Evolutionary conservation across 345 rosid species (phyloP).

Genomic region (Eucalyptus camaldulensis): DNA sequence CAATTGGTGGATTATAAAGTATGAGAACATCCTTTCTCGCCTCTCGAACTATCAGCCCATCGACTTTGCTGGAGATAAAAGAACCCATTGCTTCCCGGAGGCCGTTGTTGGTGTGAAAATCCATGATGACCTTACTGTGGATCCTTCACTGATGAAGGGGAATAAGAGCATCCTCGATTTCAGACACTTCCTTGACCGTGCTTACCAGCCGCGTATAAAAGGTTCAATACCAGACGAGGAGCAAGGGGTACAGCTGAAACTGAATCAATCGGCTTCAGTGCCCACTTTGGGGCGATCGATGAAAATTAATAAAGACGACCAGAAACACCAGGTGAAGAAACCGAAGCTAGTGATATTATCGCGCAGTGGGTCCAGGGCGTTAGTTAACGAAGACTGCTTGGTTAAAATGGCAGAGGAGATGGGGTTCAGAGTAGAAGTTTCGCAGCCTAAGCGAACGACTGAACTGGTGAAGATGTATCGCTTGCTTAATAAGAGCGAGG

Average conservation of each 20-base stretch:
- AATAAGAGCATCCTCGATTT: conserved; percentile 46
- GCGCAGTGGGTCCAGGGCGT: conserved; percentile 53
- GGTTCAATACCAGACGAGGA: conserved; percentile 32
- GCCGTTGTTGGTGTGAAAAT: conserved; percentile 68
- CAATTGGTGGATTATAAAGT: conserved; percentile 76
- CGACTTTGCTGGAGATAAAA: conserved; percentile 46
- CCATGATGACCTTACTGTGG: conserved; percentile 59
- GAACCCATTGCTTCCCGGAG: conserved; percentile 75
- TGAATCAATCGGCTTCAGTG: background rate
- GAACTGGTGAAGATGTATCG: conserved; percentile 59
- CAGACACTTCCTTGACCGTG: conserved; percentile 41
- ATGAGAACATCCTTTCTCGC: conserved; percentile 35
- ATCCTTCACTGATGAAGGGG: conserved; percentile 26
- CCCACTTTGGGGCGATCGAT: conserved; percentile 1
- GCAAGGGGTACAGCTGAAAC: conserved; percentile 14
- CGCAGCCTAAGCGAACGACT: conserved; percentile 34
- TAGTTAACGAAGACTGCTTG: conserved; percentile 41
- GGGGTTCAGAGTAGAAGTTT: conserved; percentile 46
- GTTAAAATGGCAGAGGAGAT: conserved; percentile 47
- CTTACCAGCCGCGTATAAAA: conserved; percentile 35
- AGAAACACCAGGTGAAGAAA: conserved; percentile 3
- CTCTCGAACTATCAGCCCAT: conserved; percentile 40
- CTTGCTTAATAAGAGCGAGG: conserved; percentile 49
- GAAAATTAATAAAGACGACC: background rate
- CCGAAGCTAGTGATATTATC: conserved; percentile 60